phyloP scores from a whole-genome alignment of 208 protist genomes.

The Wallacemonas sp. region DNA sequence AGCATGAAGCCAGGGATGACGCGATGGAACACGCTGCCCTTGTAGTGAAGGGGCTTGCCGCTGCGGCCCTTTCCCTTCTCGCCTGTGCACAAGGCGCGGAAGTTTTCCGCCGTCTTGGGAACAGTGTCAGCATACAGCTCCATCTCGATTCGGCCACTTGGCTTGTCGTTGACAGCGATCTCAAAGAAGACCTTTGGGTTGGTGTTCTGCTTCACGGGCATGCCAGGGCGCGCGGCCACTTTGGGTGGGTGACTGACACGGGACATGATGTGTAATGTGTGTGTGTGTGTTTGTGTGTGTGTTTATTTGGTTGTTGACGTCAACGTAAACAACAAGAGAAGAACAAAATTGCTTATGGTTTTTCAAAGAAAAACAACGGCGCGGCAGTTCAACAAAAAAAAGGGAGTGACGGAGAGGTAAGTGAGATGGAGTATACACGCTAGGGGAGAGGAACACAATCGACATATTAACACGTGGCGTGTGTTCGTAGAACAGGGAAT shows the following conservation, averaged over 20 bases:
- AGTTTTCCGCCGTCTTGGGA: slow-evolving; percentile 95
- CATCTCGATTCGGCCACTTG: slow-evolving; percentile 84
- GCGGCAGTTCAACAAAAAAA: too few relatives aligned
- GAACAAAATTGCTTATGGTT: too few relatives aligned
- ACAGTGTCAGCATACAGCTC: slow-evolving; percentile 92
- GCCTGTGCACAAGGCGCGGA: slow-evolving; percentile 89
- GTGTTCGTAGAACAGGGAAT: too few relatives aligned
- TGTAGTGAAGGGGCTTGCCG: slow-evolving; percentile 97
- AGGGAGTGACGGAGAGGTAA: too few relatives aligned
- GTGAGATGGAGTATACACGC: too few relatives aligned
- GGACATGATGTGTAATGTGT: slow-evolving; percentile 31
- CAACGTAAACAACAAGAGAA: slow-evolving; percentile 17
- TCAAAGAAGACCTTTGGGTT: slow-evolving; percentile 93
- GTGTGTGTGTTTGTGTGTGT: neutral
- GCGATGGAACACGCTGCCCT: slow-evolving; percentile 96
- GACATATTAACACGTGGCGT: too few relatives aligned
- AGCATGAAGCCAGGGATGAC: slow-evolving; percentile 96
- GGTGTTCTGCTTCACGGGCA: slow-evolving; percentile 14
- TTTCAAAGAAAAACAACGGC: too few relatives aligned
- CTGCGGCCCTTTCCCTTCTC: slow-evolving; percentile 87
- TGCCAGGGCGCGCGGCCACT: slow-evolving; percentile 25
- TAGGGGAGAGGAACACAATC: too few relatives aligned
- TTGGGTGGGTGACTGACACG: slow-evolving; percentile 68
- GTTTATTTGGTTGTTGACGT: neutral
- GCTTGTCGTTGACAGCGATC: slow-evolving; percentile 71